These are phyloP conservation scores for Fusarium denticulatum DNA, from an alignment of 2,329 filamentous ascomycete genomes.

Conservation along the genomic window DNA sequence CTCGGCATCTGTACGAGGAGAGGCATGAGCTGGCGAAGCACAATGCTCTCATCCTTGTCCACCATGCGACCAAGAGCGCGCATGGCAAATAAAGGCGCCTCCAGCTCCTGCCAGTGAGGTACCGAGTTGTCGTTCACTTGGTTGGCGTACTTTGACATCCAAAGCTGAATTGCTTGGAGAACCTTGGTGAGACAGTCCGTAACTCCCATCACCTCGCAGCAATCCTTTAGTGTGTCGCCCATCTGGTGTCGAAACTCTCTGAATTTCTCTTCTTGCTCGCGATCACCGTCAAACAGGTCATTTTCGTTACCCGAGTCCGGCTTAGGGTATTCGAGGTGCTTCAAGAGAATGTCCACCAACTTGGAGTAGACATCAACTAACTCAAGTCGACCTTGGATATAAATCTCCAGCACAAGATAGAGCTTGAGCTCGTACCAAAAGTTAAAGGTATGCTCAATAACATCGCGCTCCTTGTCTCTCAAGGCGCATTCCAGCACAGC, in stretches of 20 bases:
- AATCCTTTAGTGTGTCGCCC: constrained; percentile 97
- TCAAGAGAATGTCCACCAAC: constrained; percentile 91
- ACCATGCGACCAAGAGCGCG: constrained; percentile 98
- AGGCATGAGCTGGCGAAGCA: constrained; percentile 91
- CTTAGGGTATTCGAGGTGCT: constrained; percentile 86
- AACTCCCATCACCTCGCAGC: constrained; percentile 94
- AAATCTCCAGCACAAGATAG: constrained; percentile 90
- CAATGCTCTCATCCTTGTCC: constrained; percentile 83
- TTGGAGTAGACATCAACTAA: constrained; percentile 85
- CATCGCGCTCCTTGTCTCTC: constrained; percentile 87
- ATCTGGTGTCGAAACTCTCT: constrained; percentile 95
- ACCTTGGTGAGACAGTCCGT: constrained; percentile 91
- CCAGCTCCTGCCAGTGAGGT: constrained; percentile 95
- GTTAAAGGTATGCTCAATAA: constrained; percentile 91
- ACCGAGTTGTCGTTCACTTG: constrained; percentile 79
- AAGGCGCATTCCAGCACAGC: constrained; percentile 91
- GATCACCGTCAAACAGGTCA: constrained; percentile 94
- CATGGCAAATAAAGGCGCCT: constrained; percentile 94
- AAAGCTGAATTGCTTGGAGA: constrained; percentile 83
- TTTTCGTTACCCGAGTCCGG: constrained; percentile 77
- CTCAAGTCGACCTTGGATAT: constrained; percentile 81
- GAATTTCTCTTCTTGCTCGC: constrained; percentile 96
- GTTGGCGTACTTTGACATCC: constrained; percentile 84
- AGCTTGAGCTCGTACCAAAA: constrained; percentile 99
- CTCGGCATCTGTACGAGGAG: constrained; percentile 92